phyloP scores from a whole-genome alignment of 257 asterid species.

The Penstemon eatonii region DNA sequence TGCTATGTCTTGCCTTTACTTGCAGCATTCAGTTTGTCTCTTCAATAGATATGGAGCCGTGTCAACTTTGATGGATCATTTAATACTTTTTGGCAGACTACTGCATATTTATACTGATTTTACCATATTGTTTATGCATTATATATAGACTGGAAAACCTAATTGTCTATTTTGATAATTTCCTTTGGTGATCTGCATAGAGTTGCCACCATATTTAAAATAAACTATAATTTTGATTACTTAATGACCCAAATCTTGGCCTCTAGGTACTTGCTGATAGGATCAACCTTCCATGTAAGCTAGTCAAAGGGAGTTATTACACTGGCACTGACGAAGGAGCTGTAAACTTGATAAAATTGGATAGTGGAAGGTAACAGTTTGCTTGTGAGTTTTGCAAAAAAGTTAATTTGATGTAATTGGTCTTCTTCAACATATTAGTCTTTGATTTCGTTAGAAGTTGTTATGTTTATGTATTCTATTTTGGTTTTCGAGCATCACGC shows the following conservation, averaged over 20 bases:
- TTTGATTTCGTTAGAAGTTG: neutral
- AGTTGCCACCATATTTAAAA: neutral
- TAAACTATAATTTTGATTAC: constrained; percentile 19
- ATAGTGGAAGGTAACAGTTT: constrained; percentile 70
- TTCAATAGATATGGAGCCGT: neutral
- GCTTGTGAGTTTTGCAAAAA: too few species aligned
- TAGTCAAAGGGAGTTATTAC: constrained; percentile 94
- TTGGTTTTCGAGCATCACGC: neutral
- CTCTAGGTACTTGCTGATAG: constrained; percentile 94
- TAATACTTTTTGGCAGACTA: too few species aligned
- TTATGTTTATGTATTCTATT: neutral
- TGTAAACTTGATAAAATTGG: constrained; percentile 88
- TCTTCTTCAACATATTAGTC: neutral
- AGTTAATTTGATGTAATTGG: neutral
- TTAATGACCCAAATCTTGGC: constrained; percentile 33
- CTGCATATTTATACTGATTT: too few species aligned
- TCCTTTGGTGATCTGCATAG: neutral
- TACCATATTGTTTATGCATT: constrained; percentile 6
- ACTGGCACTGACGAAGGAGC: constrained; percentile 99
- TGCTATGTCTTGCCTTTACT: neutral
- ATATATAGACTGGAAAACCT: neutral
- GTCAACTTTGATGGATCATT: neutral
- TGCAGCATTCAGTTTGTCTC: neutral
- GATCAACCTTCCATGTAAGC: constrained; percentile 91
- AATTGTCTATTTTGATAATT: neutral